Conservation (phyloP, 208 protist genomes). For the Crithidia mellificae region DNA sequence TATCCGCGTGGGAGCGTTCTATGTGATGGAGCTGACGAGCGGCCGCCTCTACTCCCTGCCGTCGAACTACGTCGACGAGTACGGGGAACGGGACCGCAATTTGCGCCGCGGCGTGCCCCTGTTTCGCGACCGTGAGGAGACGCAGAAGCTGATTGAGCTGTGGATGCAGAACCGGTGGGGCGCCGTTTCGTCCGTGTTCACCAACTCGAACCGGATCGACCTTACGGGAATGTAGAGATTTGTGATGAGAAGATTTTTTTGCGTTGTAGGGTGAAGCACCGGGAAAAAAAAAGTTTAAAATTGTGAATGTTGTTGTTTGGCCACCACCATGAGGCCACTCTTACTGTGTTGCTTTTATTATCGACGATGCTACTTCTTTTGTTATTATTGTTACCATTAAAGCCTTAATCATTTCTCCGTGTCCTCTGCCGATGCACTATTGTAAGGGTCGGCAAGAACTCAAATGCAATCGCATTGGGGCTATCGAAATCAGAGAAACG, state of each 20-base stretch:
- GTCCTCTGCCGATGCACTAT: too few relatives aligned
- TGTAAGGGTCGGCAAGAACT: too few relatives aligned
- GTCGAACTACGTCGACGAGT: conserved; percentile 73
- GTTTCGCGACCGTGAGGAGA: conserved; percentile 30
- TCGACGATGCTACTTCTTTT: too few relatives aligned
- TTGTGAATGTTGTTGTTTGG: background rate
- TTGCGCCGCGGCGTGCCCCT: conserved; percentile 41
- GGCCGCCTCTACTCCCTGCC: conserved; percentile 30
- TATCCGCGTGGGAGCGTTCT: conserved; percentile 34
- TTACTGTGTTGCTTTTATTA: too few relatives aligned
- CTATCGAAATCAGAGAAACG: too few relatives aligned
- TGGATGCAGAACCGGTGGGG: conserved; percentile 76
- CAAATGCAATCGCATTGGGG: too few relatives aligned
- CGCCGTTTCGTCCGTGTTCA: conserved; percentile 56
- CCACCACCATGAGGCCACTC: too few relatives aligned
- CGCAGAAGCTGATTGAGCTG: conserved; percentile 37
- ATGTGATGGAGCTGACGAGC: conserved; percentile 50
- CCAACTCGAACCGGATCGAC: conserved; percentile 25
- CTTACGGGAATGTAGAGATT: conserved; percentile 27
- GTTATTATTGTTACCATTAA: too few relatives aligned
- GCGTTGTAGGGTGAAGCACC: background rate
- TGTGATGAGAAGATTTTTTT: background rate
- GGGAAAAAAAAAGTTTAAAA: background rate
- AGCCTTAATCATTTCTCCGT: too few relatives aligned
- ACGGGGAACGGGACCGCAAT: conserved; percentile 46